Base-by-base conservation (phyloP, 331 rosid genomes). In the Acacia pycnantha region DNA sequence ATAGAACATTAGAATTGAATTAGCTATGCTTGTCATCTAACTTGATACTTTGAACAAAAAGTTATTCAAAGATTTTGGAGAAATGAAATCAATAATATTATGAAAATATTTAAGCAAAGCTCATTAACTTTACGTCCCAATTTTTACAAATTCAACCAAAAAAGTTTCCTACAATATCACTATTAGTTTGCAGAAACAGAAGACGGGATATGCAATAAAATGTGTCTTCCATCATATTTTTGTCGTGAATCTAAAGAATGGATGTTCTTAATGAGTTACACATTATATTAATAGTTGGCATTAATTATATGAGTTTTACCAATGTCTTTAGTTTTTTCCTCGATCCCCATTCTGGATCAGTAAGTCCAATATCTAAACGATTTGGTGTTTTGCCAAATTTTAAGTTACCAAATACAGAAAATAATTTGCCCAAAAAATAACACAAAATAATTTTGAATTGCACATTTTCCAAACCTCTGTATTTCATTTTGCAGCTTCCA, bases 391-490 rank as follows among this genome's bases (percentile, higher is more conserved):
- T 22, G 35, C n/a, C 44, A 47, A 12, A 14, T 50, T 11, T 27
- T 27, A 22, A 50, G 43, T 74, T 81, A 43, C 18, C 43, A 9
- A 11, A 12, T 43, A 41, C 46, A 41, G 46, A 41, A 41, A 9
- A 41, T 2, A 41, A 41, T 41, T 41, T 41, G 10, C 47, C 50
- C 50, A 46, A 46, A 46, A 46, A 1, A 46, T 46, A 46, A 43
- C 31, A 59, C 41, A 44, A 59, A 33, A 70, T 2, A 70, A 59
- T 22, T 48, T 18, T 4, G 73, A 76, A 77, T 53, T 58, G 19
- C 81, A 82, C 56, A 58, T 47, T 22, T 70, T 65, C 68, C 74
- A 85, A 82, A 14, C 81, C 50, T 74, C 48, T 22, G 12, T 33
- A 74, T 58, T 77, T 26, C 46, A 27, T 50, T 47, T 48, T 72